Conservation (phyloP, 306 rosid species). For the Cucurbita ficifolia region DNA sequence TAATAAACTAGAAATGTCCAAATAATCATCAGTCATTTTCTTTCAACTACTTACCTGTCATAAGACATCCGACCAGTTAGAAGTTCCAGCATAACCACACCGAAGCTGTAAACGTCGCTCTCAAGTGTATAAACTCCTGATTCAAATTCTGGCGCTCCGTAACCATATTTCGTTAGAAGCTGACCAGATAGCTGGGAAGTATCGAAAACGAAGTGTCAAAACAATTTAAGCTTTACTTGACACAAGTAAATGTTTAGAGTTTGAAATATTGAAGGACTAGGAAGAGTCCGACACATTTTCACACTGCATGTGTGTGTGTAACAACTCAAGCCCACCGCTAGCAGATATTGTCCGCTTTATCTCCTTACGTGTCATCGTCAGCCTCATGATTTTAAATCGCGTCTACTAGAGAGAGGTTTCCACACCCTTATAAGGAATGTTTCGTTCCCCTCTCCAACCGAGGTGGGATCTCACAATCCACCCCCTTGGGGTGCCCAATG, state of each 20-base stretch:
- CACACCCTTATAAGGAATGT: too few relatives aligned
- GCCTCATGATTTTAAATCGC: too few relatives aligned
- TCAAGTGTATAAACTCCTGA: conserved; percentile 68
- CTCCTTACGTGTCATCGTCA: too few relatives aligned
- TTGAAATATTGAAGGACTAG: not conserved
- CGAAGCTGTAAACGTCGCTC: conserved; percentile 86
- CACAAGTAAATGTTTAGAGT: not conserved
- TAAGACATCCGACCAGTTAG: conserved; percentile 76
- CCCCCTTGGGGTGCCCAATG: too few relatives aligned
- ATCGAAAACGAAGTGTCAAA: not conserved
- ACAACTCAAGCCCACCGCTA: too few relatives aligned
- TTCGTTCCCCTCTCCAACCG: too few relatives aligned
- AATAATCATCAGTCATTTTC: not conserved
- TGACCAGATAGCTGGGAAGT: conserved; percentile 77
- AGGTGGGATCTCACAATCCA: too few relatives aligned
- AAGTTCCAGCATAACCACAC: conserved; percentile 93
- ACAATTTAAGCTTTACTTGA: not conserved
- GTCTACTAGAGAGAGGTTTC: too few relatives aligned
- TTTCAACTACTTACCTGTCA: conserved; percentile 48
- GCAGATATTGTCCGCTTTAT: too few relatives aligned
- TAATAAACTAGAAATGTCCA: not conserved
- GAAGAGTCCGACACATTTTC: not conserved
- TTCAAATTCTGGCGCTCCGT: conserved; percentile 97
- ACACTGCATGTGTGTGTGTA: too few relatives aligned
- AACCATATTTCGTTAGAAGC: conserved; percentile 58